Evolutionary conservation across 352 stramenopile species (phyloP).

Genomic region (Globisporangium nagaii): DNA sequence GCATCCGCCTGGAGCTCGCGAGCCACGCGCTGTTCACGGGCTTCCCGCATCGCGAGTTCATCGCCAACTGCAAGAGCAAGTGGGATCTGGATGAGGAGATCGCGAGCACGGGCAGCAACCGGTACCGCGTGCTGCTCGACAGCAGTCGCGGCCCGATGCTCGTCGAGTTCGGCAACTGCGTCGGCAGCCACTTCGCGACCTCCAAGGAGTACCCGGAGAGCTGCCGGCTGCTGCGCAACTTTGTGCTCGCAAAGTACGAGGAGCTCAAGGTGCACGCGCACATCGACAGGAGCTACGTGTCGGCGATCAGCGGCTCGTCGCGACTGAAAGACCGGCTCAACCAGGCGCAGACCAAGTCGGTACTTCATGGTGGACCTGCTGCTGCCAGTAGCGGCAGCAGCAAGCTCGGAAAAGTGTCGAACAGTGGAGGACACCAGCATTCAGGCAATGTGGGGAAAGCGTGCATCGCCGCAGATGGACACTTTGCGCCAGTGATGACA

Average conservation of each 20-base stretch:
- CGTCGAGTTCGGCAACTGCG: constrained; percentile 78
- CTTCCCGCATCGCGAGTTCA: constrained; percentile 34
- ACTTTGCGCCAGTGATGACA: constrained; percentile 20
- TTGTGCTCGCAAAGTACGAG: constrained; percentile 51
- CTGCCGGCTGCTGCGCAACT: constrained; percentile 45
- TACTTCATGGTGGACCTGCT: too few species aligned
- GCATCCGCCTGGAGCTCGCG: constrained; percentile 47
- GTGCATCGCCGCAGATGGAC: background rate
- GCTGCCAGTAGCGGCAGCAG: constrained; percentile 13
- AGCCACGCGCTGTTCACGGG: constrained; percentile 36
- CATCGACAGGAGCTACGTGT: constrained; percentile 67
- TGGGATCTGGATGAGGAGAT: constrained; percentile 81
- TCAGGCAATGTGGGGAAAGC: too few species aligned
- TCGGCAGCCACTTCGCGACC: constrained; percentile 64
- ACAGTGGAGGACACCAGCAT: background rate
- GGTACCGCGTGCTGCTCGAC: constrained; percentile 75
- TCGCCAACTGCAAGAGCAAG: constrained; percentile 68
- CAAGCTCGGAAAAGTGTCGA: background rate
- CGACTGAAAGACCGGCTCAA: constrained; percentile 40
- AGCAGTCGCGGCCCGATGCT: constrained; percentile 69
- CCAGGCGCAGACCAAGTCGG: constrained; percentile 43
- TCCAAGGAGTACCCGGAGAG: constrained; percentile 49
- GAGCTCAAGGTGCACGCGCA: constrained; percentile 60
- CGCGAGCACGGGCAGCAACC: constrained; percentile 61
- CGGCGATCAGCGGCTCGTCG: constrained; percentile 55